Evolutionary conservation across 2,329 filamentous ascomycete species (phyloP), one percentile per base, ranked within the genome.

Genomic region (Fusarium nanum): DNA sequence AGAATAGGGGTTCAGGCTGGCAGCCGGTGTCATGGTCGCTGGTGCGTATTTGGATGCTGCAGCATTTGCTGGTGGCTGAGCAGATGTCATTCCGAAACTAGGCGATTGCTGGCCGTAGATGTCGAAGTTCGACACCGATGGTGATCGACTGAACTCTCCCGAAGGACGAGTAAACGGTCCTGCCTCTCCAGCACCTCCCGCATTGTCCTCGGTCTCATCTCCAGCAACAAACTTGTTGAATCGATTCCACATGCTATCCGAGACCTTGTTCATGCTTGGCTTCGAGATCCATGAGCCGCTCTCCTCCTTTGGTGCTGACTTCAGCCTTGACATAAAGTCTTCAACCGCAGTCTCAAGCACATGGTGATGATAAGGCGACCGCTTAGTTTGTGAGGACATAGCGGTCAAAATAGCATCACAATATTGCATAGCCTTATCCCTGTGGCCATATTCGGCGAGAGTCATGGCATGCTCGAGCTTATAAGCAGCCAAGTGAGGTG

Each of bases 161-260:
- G 92, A 86, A 55, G 98, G 89, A 56, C 91, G 91, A 10, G 92
- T 91, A 78, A 99, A 98, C 2, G 93, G 94, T 0, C 94, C 93
- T 55, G 87, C 80, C 64, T 93, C 91, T 56, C 86, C 86, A 1
- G 87, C 88, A 12, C 84, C 84, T 34, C 85, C 84, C 54, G 93
- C 92, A 61, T 88, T 89, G 61, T 97, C 93, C 62, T 97, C 94
- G 55, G 88, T 88, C 57, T 98, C 95, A 64, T 98, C 95, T 16
- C 96, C 97, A 54, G 92, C 90, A 65, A 99, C 94, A 76, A 99
- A 99, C 76, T 94, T 98, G 81, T 94, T 98, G 81, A 99, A 98
- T 63, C 92, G 93, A 70, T 90, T 94, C 87, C 93, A 94, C 77
- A 98, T 89, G 34, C 92, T 93, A 66, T 92, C 94, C 4, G 94